Evolutionary conservation across 2,329 filamentous ascomycete species (phyloP).

Genomic region (Phialophora expanda): DNA sequence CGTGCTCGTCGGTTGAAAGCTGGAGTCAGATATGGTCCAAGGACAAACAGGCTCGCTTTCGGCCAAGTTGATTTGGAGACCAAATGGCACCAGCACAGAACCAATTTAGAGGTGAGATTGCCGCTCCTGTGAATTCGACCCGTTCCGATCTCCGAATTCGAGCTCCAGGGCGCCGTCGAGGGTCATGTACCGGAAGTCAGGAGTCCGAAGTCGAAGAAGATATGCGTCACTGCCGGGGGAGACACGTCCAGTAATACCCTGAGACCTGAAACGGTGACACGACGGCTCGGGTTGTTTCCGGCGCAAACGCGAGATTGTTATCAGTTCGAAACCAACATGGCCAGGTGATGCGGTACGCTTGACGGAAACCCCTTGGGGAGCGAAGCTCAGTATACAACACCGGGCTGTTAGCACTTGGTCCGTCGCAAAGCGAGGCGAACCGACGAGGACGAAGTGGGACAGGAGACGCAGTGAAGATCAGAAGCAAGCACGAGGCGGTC

Average conservation of each 20-base stretch:
- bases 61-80: background rate
- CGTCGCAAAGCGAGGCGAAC: constrained; percentile 18
- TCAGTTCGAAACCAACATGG: constrained; percentile 21
- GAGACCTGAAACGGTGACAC: constrained; percentile 18
- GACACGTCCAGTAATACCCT: constrained; percentile 4
- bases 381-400: constrained; percentile 19
- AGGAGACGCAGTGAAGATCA: constrained; percentile 6
- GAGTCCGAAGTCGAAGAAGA: constrained; percentile 8
- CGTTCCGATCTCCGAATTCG: constrained; percentile 12
- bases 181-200: constrained; percentile 15
- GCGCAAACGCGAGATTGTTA: constrained; percentile 17
- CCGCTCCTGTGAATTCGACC: constrained; percentile 10
- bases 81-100: background rate
- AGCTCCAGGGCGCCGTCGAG: constrained; percentile 5
- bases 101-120: constrained; percentile 2
- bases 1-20: background rate
- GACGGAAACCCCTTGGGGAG: constrained; percentile 13
- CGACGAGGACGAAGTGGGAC: constrained; percentile 7
- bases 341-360: constrained; percentile 13
- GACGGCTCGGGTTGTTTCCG: constrained; percentile 14
- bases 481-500: constrained; percentile 1
- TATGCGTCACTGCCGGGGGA: constrained; percentile 2
- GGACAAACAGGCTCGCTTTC: background rate
- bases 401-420: constrained; percentile 12
- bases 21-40: constrained; percentile 10